Conservation (phyloP, 352 stramenopile genomes). For the Thraustochytrium striatum region DNA sequence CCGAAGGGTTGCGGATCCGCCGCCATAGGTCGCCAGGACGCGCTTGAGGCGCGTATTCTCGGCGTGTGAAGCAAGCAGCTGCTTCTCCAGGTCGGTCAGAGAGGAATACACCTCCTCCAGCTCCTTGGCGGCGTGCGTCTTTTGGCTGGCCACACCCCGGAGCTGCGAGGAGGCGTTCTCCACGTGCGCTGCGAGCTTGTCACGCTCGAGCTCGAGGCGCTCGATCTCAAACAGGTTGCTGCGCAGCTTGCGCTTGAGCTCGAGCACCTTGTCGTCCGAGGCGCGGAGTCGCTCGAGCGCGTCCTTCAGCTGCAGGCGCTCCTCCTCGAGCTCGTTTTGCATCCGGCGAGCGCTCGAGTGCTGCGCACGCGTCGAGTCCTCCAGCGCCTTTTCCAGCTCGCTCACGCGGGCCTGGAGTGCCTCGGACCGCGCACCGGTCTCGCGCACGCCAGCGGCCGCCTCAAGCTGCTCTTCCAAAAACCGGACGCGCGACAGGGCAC, state of each 20-base stretch:
- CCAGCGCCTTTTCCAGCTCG: too few relatives aligned
- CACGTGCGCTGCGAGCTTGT: not conserved
- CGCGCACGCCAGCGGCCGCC: too few relatives aligned
- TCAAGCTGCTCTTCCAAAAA: too few relatives aligned
- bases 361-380: not conserved
- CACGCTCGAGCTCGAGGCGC: conserved; percentile 26
- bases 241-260: conserved; percentile 44
- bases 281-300: not conserved
- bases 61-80: conserved; percentile 25
- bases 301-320: conserved; percentile 28
- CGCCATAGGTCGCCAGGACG: conserved; percentile 1
- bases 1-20: not conserved
- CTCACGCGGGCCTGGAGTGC: too few relatives aligned
- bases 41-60: conserved; percentile 25
- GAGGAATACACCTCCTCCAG: conserved; percentile 19
- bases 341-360: not conserved
- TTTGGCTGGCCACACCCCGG: conserved; percentile 29
- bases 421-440: too few relatives aligned
- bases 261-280: conserved; percentile 33
- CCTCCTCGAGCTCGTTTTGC: conserved; percentile 1
- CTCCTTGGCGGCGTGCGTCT: conserved; percentile 24
- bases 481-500: too few relatives aligned
- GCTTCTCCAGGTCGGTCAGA: conserved; percentile 39
- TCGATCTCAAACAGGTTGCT: conserved; percentile 43
- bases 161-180: conserved; percentile 37